Evolutionary conservation across 108 stramenopile species (phyloP), one percentile per base, ranked within the genome.

Genomic region (Nitzschia palea): DNA sequence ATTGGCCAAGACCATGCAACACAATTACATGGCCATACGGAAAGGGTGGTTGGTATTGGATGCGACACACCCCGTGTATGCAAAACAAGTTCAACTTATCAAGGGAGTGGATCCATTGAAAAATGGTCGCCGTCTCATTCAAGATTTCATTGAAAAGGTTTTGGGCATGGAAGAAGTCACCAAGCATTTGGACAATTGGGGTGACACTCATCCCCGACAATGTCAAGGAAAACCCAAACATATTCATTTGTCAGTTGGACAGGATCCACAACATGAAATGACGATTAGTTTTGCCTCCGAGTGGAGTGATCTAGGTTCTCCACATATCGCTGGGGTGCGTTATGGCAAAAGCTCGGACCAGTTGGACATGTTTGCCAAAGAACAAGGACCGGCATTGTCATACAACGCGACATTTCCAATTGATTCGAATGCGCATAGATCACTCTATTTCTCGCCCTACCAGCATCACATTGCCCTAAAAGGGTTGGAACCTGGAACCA

Each of bases 401-500:
- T 81, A 81, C 65, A 63, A 65, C 37, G 18, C 70, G 23, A 65
- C 44, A 0, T 33, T 26, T 4, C 47, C 47, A 4, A 20, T 20
- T 4, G 47, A 48, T 8, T n/a, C 15, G 4, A 20, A 48, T 4
- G 31, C 28, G 2, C 35, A 42, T 18, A 18, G 27, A 28, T 26
- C 54, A 22, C 50, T 68, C 22, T 80, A 76, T 40, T 62, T 36
- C 15, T 58, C 68, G 42, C 70, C 68, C 8, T 71, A 67, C 44
- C 71, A 71, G n/a, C 79, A 84, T 74, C 84, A 85, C 60, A 67
- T 88, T 71, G 47, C 47, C 35, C 42, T 88, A 25, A 53, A 56
- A 34, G 81, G 56, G 29, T 72, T 88, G 40, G 47, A 71, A 65
- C 87, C 87, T 32, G 63, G 47, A 4, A 79, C 80, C n/a, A 79